Percentiles rank a stretch among this genome's conserved stretches.
Conservation (phyloP, 2,329 filamentous ascomycete species). For the Pezicula radicicola region DNA sequence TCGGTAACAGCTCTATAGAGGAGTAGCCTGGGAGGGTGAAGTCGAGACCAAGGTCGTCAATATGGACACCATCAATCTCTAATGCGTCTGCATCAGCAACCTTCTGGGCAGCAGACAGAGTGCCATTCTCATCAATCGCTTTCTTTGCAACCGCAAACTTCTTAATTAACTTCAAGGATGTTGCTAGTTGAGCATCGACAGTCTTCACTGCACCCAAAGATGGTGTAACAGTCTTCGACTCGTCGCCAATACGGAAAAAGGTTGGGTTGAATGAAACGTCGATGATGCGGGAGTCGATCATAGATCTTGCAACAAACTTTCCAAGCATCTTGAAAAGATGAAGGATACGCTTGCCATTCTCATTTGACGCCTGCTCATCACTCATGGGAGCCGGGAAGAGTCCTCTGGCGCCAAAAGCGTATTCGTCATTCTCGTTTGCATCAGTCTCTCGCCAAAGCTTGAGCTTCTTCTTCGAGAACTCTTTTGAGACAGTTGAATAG, state of each 20-base stretch:
- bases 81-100: conserved; percentile 66
- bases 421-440: conserved; percentile 68
- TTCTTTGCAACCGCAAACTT: conserved; percentile 83
- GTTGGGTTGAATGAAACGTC: conserved; percentile 96
- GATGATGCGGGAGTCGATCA: conserved; percentile 97
- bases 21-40: conserved; percentile 94
- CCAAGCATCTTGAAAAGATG: conserved; percentile 90
- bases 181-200: conserved; percentile 82
- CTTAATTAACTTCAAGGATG: conserved; percentile 82
- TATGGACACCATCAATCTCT: conserved; percentile 67
- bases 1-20: conserved; percentile 74
- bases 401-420: conserved; percentile 78
- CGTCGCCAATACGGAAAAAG: conserved; percentile 91
- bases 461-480: conserved; percentile 95
- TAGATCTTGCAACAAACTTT: conserved; percentile 95
- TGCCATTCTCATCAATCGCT: conserved; percentile 69
- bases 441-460: conserved; percentile 96
- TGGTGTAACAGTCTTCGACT: conserved; percentile 61
- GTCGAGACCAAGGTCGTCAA: conserved; percentile 88
- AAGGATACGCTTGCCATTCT: conserved; percentile 83
- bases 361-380: conserved; percentile 67
- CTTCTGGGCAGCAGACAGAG: conserved; percentile 67
- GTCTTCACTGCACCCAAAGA: conserved; percentile 87
- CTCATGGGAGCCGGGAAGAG: conserved; percentile 91
- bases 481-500: conserved; percentile 94